Conservation (phyloP, 495 filamentous ascomycete genomes). For the Hypoxylon lienhwacheense region DNA sequence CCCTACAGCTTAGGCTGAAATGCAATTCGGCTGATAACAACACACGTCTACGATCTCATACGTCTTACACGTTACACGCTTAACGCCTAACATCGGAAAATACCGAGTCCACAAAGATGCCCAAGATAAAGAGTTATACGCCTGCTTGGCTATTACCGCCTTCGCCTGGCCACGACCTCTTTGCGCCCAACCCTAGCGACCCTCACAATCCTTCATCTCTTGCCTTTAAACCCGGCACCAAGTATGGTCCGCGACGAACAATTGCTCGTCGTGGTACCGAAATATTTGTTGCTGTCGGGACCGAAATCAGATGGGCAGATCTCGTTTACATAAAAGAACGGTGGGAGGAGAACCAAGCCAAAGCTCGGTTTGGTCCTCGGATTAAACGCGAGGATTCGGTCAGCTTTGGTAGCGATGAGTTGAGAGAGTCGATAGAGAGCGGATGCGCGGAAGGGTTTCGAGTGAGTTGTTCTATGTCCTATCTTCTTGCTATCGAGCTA, state of each 20-base stretch:
- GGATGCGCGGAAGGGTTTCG: conserved; percentile 47
- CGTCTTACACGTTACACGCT: no score
- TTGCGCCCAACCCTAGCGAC: conserved; percentile 49
- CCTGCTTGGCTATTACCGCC: conserved; percentile 80
- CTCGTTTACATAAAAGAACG: conserved; percentile 72
- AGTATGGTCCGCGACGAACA: conserved; percentile 63
- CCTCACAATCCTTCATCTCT: conserved; percentile 37
- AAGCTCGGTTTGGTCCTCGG: conserved; percentile 29
- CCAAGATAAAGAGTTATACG: conserved; percentile 76
- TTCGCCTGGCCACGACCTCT: conserved; percentile 71
- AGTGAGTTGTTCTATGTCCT: conserved; percentile 41
- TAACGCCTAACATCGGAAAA: not conserved
- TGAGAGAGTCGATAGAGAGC: conserved; percentile 36
- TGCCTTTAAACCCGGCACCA: conserved; percentile 40
- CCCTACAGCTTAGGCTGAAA: conserved; percentile 17
- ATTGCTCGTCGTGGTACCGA: conserved; percentile 77
- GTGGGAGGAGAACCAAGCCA: conserved; percentile 57
- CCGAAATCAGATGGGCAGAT: conserved; percentile 84
- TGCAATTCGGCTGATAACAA: conserved; percentile 29
- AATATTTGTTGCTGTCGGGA: conserved; percentile 80
- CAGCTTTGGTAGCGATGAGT: conserved; percentile 38
- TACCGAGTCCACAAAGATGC: conserved; percentile 56
- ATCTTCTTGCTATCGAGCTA: conserved; percentile 13
- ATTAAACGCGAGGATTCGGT: conserved; percentile 41
- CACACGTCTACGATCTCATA: not conserved